Evolutionary conservation across 768 basidiomycete species (phyloP), one percentile per base, ranked within the genome.

Genomic region (Dentipellis fragilis): DNA sequence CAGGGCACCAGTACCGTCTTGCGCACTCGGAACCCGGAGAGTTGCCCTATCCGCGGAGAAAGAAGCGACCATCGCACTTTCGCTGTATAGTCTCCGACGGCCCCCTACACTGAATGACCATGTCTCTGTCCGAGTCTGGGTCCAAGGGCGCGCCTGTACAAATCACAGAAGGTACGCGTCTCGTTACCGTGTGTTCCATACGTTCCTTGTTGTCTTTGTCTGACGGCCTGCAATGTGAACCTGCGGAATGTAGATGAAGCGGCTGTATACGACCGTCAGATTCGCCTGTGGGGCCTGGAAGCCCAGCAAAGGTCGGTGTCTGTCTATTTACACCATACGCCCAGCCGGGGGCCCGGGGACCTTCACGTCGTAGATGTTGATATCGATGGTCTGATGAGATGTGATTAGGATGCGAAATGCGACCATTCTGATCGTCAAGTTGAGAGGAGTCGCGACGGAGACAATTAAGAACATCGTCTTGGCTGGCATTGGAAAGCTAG

Each of bases 401-500:
- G n/a, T n/a, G 42, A 9, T 45, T 68, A 96, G 93, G 68, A 96
- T 95, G 92, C 81, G 92, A 63, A 93, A 89, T 68, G 93, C 92
- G 19, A 89, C 92, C 2, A 89, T 97, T 63, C 73, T 95, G 22
- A 78, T 97, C 37, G 73, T 93, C 17, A 81, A 80, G 38, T 75
- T 96, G 42, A 79, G 80, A 46, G 91, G 93, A 3, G 79, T 88
- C 39, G 93, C 96, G 40, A 92, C 93, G 7, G 96, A 99, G 68
- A 81, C 86, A 14, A 88, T 97, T 70, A 99, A 98, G 72, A 99
- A 99, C 67, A 88, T 99, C 66, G 95, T 98, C 16, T 80, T 99
- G 49, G 90, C 96, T 10, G 96, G 96, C 40, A 90, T 99, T 55
- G 96, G 96, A 22, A 85, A 82, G 66, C 72, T 99, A 58, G 74